Base-by-base conservation (phyloP, 768 basidiomycete genomes). In the Suillus discolor region DNA sequence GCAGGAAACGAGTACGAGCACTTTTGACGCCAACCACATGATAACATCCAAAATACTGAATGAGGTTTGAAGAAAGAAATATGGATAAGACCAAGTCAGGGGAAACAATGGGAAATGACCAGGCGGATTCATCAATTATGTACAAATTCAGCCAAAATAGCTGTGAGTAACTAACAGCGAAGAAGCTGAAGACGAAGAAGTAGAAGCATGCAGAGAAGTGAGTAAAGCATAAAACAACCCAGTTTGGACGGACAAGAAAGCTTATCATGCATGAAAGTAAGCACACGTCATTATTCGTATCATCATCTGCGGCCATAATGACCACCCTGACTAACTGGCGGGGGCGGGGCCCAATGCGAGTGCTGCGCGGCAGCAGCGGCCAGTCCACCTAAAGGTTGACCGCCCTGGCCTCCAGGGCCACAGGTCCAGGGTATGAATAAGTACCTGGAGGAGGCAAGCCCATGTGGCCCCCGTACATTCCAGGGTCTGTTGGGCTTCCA, bases 301-400 rank as follows among this genome's bases (percentile, higher is more conserved):
- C 65, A 70, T 84, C 77, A 87, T 79, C 87, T 82, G 71, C 87
- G 82, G 45, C 81, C 82, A 70, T 87, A 87, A 64, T 85, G 85
- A 4, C 82, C 83, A 13, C 83, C 79, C 54, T 78, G 78, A 66
- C 80, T 81, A 34, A 77, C 79, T 39, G 77, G 81, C 9, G 81
- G 77, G 2, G 76, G 72, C 4, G 74, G 71, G 4, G 78, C 77
- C 85, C 85, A 87, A 66, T 87, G 86, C 7, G 82, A 79, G 66
- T 88, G 87, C 69, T 87, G 84, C 3, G 87, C 85, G 16, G 88
- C 85, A 25, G 85, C 85, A 2, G 86, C 84, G 0, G 87, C 86
- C 4, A 89, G 77, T 8, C 85, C 83, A 47, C 86, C 85, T 4
- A 89, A 74, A 51, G 83, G 86, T 53, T 78, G 78, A 23, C 71